A percentile compares a stretch with the other conserved stretches of the same genome.
Conservation (phyloP, 441 rosid species). For the Pelargonium fulgidum region DNA sequence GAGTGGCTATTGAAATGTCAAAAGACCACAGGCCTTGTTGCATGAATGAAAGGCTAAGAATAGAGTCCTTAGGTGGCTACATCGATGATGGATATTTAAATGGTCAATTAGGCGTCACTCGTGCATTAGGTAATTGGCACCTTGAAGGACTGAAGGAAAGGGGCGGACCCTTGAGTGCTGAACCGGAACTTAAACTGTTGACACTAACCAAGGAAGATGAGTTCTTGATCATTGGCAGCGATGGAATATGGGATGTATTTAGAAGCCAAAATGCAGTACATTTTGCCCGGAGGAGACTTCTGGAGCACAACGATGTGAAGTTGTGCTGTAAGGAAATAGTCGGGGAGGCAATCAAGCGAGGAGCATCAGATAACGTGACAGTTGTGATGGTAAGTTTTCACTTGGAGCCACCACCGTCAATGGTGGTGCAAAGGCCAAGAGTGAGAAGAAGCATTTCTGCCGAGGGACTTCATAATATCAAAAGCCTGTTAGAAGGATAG, state of each 20-base stretch:
- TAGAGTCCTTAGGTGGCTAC: constrained; percentile 50
- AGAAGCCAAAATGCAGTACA: constrained; percentile 57
- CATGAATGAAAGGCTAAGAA: constrained; percentile 34
- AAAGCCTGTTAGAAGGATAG: constrained; percentile 33
- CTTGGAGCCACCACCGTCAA: constrained; percentile 41
- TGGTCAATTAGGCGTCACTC: constrained; percentile 48
- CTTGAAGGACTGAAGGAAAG: constrained; percentile 53
- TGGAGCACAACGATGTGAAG: constrained; percentile 53
- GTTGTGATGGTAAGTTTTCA: constrained; percentile 60
- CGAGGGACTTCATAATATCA: constrained; percentile 46
- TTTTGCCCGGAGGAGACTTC: constrained; percentile 48
- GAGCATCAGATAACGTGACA: constrained; percentile 47
- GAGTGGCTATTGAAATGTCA: constrained; percentile 53
- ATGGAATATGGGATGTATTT: constrained; percentile 63
- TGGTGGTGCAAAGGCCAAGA: constrained; percentile 31
- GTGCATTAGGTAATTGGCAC: constrained; percentile 71
- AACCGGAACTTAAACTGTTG: constrained; percentile 53
- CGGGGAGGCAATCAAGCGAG: constrained; percentile 49
- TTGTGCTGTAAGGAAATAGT: constrained; percentile 53
- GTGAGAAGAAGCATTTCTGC: constrained; percentile 51
- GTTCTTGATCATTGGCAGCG: constrained; percentile 55
- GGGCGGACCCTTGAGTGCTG: constrained; percentile 54
- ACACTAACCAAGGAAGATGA: constrained; percentile 52
- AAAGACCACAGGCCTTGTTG: constrained; percentile 58
- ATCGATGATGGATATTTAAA: constrained; percentile 54